Conservation (phyloP, 352 stramenopile species). For the Globisporangium perplexum region DNA sequence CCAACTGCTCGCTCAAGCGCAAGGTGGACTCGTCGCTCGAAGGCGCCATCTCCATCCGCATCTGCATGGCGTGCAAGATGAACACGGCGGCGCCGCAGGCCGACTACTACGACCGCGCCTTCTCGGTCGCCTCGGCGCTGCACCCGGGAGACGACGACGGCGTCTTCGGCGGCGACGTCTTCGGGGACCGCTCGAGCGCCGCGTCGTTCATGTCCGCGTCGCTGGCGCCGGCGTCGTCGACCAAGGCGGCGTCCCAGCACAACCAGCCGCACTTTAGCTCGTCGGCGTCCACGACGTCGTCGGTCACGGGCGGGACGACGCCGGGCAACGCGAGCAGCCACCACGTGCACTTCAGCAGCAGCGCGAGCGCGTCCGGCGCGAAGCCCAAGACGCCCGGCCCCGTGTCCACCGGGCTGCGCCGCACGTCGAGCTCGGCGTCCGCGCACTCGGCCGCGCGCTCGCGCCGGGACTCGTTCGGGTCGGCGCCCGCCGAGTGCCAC, state of each 20-base stretch:
- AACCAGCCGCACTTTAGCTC: neutral
- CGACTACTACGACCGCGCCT: conserved; percentile 56
- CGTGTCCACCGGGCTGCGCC: conserved; percentile 15
- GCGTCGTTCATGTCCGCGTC: conserved; percentile 12
- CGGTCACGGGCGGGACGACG: conserved; percentile 7
- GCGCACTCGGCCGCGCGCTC: conserved; percentile 7
- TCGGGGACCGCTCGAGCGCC: conserved; percentile 13
- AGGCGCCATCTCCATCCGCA: conserved; percentile 33
- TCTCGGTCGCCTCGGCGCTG: conserved; percentile 26
- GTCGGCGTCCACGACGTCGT: conserved; percentile 1
- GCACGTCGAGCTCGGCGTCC: conserved; percentile 26
- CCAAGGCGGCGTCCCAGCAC: neutral
- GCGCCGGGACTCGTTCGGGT: conserved; percentile 31
- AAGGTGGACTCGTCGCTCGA: conserved; percentile 27
- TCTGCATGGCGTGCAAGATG: conserved; percentile 79
- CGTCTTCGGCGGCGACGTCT: conserved; percentile 10
- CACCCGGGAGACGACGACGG: conserved; percentile 12
- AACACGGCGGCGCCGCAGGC: conserved; percentile 37
- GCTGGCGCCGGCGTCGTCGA: neutral
- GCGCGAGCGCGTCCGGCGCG: neutral
- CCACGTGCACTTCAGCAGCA: conserved; percentile 1
- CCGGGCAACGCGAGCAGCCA: conserved; percentile 5
- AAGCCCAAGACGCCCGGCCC: conserved; percentile 5
- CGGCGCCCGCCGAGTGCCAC: conserved; percentile 23
- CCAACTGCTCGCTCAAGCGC: conserved; percentile 62